These are phyloP conservation scores for Colletotrichum orbiculare DNA, from an alignment of 2,329 filamentous ascomycete genomes.

Conservation along the genomic window DNA sequence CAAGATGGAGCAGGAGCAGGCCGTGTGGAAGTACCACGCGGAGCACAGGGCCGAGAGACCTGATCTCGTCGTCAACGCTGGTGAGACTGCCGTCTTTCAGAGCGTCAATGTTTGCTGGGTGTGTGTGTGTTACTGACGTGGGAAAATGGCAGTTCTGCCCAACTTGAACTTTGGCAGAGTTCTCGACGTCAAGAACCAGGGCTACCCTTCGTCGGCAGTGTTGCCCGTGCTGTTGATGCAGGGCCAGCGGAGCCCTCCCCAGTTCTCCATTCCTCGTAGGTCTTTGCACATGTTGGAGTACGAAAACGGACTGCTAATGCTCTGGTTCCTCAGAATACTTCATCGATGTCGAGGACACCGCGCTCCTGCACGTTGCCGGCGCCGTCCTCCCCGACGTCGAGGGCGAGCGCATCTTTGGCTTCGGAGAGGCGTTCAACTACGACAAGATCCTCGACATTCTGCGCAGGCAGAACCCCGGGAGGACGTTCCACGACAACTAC, in stretches of 20 bases:
- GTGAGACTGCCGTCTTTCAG: no score
- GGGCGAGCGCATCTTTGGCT: constrained; percentile 65
- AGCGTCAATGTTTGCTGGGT: no score
- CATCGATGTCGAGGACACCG: constrained; percentile 60
- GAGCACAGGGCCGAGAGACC: constrained; percentile 42
- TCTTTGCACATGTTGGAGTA: background rate
- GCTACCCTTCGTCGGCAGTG: constrained; percentile 39
- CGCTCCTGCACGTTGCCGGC: constrained; percentile 63
- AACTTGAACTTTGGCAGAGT: constrained; percentile 42
- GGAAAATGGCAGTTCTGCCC: constrained; percentile 41
- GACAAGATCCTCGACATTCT: constrained; percentile 51
- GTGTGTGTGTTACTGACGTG: constrained; percentile 39
- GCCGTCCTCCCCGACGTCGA: constrained; percentile 56
- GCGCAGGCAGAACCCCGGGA: constrained; percentile 38
- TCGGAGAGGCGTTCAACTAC: constrained; percentile 58
- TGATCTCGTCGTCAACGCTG: constrained; percentile 27
- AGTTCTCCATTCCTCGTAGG: constrained; percentile 2
- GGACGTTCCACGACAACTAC: constrained; percentile 42
- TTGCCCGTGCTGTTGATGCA: constrained; percentile 39
- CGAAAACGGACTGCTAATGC: background rate
- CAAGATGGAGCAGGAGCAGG: constrained; percentile 51
- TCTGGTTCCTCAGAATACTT: constrained; percentile 49
- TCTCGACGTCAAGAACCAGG: constrained; percentile 39
- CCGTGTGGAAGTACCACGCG: constrained; percentile 50
- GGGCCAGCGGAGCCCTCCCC: constrained; percentile 18